These are phyloP conservation scores for Arxiozyma heterogenica DNA, from an alignment of 1,139 yeast species.

Conservation along the genomic window DNA sequence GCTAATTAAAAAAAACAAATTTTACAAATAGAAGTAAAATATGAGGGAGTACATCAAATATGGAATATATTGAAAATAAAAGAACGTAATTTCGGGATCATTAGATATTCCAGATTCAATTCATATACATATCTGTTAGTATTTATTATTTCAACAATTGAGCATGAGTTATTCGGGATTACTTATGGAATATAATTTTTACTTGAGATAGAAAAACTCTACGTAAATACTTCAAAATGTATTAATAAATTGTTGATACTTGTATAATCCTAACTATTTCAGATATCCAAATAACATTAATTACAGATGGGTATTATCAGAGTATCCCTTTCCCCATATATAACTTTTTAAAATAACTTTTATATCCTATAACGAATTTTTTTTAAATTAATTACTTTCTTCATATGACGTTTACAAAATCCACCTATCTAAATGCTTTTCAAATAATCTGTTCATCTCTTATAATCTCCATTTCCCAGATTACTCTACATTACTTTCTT, in stretches of 20 bases:
- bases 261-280: too few relatives aligned
- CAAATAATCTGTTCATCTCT: too few relatives aligned
- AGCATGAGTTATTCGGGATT: not conserved
- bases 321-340: too few relatives aligned
- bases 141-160: not conserved
- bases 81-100: not conserved
- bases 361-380: not conserved
- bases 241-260: too few relatives aligned
- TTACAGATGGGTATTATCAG: not conserved
- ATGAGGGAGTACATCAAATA: conserved; percentile 11
- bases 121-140: not conserved
- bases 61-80: not conserved
- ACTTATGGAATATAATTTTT: too few relatives aligned
- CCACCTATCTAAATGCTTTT: too few relatives aligned
- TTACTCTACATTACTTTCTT: not conserved
- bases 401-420: too few relatives aligned
- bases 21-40: not conserved
- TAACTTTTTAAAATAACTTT: not conserved
- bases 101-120: not conserved
- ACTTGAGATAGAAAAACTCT: too few relatives aligned
- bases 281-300: not conserved
- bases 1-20: conserved; percentile 39
- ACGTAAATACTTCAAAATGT: too few relatives aligned
- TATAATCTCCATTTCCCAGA: too few relatives aligned
- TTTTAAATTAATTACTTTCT: too few relatives aligned